Evolutionary conservation across 257 asterid species (phyloP), one percentile per base, ranked within the genome.

Genomic region (Coffea eugenioides): DNA sequence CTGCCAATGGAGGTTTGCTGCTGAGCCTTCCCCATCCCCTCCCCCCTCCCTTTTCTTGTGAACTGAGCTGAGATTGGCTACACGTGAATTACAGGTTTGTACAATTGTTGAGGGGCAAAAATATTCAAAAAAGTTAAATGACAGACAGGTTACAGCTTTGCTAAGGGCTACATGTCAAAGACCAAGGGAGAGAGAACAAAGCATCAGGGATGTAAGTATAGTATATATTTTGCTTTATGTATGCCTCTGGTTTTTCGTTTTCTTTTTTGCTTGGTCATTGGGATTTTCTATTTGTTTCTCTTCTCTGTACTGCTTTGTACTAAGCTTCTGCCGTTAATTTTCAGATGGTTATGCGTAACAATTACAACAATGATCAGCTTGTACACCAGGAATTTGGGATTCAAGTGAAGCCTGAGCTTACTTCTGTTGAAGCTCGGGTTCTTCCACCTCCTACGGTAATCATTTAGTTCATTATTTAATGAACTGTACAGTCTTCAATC

Each of bases 1-100:
- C 80, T 93, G 70, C 99, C 99, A 0, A 92, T 95, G 96, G 99
- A 95, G 98, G 99, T 93, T 23, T 77, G 65, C 14, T 72, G 21
- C 27, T 76, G 61, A 34, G 5, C 43, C 43, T 4, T 39, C 43
- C 34, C 34, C 34, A 1, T 1, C 48, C 23, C 25, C 52, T 3
- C 13, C 39, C 21, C 45, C 61, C 51, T 27, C 2, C n/a, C 27
- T 20, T 20, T 23, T 9, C n/a, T 34, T 71, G 39, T 34, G n/a
- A 62, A 36, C 25, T 48, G 13, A 15, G 45, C 68, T 56, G 9
- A 31, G 71, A 8, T 7, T 12, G 77, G 56, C 0, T 31, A 31
- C 79, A 8, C 52, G 20, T 74, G 49, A 13, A 12, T 71, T 46
- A 57, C 65, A 93, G 99, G 27, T 95, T 5, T 93, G 94, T 74